Evolutionary conservation across 177 flowering plant species (phyloP).

Genomic region (Vitis hybrid): DNA sequence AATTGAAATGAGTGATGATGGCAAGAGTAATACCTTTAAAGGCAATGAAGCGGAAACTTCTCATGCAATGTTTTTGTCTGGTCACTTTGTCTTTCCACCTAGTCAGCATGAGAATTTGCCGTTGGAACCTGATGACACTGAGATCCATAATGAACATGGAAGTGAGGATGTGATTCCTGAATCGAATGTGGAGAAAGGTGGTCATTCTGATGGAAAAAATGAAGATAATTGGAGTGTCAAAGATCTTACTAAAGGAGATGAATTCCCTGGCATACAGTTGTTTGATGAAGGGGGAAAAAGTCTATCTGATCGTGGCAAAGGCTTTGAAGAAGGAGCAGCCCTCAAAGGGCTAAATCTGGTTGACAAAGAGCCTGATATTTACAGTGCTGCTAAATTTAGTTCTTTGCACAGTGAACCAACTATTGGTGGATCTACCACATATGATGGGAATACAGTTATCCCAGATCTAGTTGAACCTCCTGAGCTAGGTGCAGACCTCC

Average conservation of each 20-base stretch:
- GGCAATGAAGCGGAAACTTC: conserved; percentile 50
- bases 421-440: conserved; percentile 39
- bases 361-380: conserved; percentile 52
- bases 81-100: conserved; percentile 87
- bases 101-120: conserved; percentile 78
- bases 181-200: conserved; percentile 27
- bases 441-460: conserved; percentile 25
- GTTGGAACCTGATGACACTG: conserved; percentile 36
- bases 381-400: conserved; percentile 35
- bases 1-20: conserved; percentile 39
- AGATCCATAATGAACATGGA: conserved; percentile 31
- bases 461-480: conserved; percentile 38
- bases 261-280: conserved; percentile 36
- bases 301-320: conserved; percentile 24
- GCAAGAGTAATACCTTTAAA: conserved; percentile 10
- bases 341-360: conserved; percentile 40
- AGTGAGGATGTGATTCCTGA: conserved; percentile 29
- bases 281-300: conserved; percentile 40
- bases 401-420: conserved; percentile 50
- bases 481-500: conserved; percentile 27
- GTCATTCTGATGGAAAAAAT: conserved; percentile 20
- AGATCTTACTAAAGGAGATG: conserved; percentile 31
- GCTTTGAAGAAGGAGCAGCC: conserved; percentile 28
- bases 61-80: conserved; percentile 79
- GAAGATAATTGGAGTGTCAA: conserved; percentile 33